Evolutionary conservation across 257 asterid genomes (phyloP), one percentile per base, ranked within the genome.

Genomic region (Asclepias syriaca): DNA sequence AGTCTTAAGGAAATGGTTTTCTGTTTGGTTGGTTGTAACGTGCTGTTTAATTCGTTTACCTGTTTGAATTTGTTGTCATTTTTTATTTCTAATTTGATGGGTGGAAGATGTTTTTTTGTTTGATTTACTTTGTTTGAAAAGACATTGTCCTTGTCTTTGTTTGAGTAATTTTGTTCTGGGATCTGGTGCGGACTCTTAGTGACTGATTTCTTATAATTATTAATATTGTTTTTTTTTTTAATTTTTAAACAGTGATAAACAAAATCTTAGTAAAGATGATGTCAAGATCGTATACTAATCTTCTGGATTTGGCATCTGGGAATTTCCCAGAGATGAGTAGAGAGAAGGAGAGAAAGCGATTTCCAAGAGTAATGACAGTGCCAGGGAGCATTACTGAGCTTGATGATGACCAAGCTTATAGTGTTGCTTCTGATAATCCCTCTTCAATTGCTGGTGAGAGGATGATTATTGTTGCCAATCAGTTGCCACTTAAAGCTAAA

Each of bases 221-320:
- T 50, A 29, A 29, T 29, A 29, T 29, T 29, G 34, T 29, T 29
- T 29, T 29, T 29, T 29, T 15, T 45, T 58, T 51, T 3, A 2
- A 29, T 54, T 45, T 49, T 65, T 54, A 46, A 37, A 77, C 73
- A 77, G 81, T 40, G 79, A 71, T 73, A 57, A 50, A 75, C 70
- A 75, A 59, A 75, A 78, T 76, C 66, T 76, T 78, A 27, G 86
- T 54, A 60, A 85, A 81, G 81, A 88, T 90, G 97, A 85, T 90
- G 88, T 90, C 97, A 45, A 90, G 94, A 82, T 90, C 97, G 67
- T 90, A 90, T 75, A 88, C 97, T 22, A 90, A 90, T 81, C 93
- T 90, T 63, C 77, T 88, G 73, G 97, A 90, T 76, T 85, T 90
- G 83, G 97, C 97, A 68, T 84, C 96, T 18, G 97, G 94, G 79